phyloP scores from a whole-genome alignment of 2,329 filamentous ascomycete species.

The Colletotrichum tofieldiae region DNA sequence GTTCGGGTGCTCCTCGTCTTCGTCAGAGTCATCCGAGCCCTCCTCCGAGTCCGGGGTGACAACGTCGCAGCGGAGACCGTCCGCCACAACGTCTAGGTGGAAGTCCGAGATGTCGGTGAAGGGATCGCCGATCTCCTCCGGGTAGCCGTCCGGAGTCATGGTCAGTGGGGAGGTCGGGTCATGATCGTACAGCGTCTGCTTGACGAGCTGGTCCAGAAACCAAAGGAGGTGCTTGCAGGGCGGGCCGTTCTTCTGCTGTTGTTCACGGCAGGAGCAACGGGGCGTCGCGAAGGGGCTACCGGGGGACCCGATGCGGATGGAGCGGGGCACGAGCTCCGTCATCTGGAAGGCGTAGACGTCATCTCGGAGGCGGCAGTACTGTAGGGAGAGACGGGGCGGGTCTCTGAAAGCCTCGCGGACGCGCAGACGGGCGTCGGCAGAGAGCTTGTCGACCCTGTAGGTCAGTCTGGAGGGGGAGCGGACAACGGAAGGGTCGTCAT shows the following conservation, averaged over 20 bases:
- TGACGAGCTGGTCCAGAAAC: constrained; percentile 68
- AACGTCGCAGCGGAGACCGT: constrained; percentile 66
- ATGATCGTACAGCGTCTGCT: constrained; percentile 61
- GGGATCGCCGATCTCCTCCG: constrained; percentile 64
- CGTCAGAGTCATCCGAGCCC: constrained; percentile 29
- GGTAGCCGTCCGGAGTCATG: constrained; percentile 60
- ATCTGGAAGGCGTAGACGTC: constrained; percentile 70
- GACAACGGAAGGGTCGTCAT: constrained; percentile 49
- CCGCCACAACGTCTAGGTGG: constrained; percentile 67
- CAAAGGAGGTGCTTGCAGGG: constrained; percentile 69
- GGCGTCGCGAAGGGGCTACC: constrained; percentile 58
- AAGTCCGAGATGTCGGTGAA: constrained; percentile 66
- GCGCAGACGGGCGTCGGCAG: constrained; percentile 53
- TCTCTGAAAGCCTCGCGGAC: constrained; percentile 64
- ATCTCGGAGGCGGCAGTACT: constrained; percentile 64
- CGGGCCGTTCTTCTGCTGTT: constrained; percentile 43
- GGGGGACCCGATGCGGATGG: constrained; percentile 64
- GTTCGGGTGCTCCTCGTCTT: constrained; percentile 45
- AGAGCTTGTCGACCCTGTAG: constrained; percentile 59
- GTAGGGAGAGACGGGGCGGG: constrained; percentile 65
- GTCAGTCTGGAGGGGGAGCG: constrained; percentile 58
- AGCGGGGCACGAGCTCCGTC: constrained; percentile 68
- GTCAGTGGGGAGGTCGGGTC: constrained; percentile 56
- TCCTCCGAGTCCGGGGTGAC: constrained; percentile 46
- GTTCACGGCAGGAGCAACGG: constrained; percentile 62